These are phyloP conservation scores for Cupressus sempervirens DNA, from an alignment of 75 land plant species.

Conservation along the genomic window DNA sequence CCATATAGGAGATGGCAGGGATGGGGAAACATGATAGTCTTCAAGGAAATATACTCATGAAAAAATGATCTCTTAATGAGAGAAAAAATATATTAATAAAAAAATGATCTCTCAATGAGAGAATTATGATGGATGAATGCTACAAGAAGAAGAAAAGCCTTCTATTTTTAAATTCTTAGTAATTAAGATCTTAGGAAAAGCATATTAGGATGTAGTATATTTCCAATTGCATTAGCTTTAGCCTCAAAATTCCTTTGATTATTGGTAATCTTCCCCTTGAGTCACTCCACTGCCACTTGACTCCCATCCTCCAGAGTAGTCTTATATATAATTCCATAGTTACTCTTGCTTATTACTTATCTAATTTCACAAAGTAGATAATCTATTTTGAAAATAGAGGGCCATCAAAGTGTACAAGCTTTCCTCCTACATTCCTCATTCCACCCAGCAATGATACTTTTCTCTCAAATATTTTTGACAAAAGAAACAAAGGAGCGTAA, in stretches of 20 bases:
- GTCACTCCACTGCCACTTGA: no score
- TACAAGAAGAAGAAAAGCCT: conserved; percentile 78
- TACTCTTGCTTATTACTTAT: conserved; percentile 91
- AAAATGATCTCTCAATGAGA: no score
- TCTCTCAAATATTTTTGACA: conserved; percentile 25
- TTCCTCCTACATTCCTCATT: conserved; percentile 55
- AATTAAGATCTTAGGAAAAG: no score
- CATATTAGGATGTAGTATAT: no score
- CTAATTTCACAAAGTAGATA: conserved; percentile 87
- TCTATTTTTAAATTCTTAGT: no score
- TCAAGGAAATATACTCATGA: neutral
- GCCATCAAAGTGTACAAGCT: conserved; percentile 85
- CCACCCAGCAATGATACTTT: conserved; percentile 26
- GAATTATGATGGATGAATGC: conserved; percentile 76
- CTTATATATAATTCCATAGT: conserved; percentile 84
- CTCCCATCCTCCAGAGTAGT: conserved; percentile 78
- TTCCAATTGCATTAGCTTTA: no score
- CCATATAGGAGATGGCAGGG: neutral
- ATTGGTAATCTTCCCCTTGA: no score
- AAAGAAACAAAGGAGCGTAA: conserved; percentile 48
- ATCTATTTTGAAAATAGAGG: conserved; percentile 71
- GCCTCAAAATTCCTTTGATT: no score
- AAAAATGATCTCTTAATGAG: neutral
- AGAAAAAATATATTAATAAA: no score
- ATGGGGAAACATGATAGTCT: neutral